These are phyloP conservation scores for Podila horticola DNA, from an alignment of 192 early-diverging fungal species.

Conservation along the genomic window DNA sequence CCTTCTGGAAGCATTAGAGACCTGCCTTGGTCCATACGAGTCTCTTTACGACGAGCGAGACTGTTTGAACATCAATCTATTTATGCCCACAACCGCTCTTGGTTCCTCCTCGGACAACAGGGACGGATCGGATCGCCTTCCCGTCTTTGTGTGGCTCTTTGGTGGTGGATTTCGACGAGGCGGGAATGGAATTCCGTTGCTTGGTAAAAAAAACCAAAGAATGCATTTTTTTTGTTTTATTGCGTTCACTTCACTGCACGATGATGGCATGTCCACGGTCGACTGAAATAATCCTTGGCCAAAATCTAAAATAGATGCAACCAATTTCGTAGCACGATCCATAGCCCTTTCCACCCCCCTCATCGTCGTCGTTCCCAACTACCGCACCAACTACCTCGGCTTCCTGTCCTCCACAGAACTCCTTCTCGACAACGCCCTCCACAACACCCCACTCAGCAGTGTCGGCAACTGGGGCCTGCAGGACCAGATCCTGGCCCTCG, in stretches of 20 bases:
- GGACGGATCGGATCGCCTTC: background rate
- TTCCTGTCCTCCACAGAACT: constrained; percentile 51
- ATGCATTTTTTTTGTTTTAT: no score
- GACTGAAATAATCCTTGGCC: no score
- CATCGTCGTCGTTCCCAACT: constrained; percentile 55
- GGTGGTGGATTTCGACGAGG: constrained; percentile 10
- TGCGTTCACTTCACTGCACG: no score
- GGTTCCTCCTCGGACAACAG: no score
- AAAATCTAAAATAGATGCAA: no score
- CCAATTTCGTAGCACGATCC: constrained; percentile 12
- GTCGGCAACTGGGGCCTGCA: constrained; percentile 55
- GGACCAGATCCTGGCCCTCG: constrained; percentile 60
- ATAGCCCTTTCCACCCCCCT: constrained; percentile 5
- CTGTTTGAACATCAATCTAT: constrained; percentile 21
- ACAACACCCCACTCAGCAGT: no score
- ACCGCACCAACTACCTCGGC: constrained; percentile 58
- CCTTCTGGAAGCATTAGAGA: background rate
- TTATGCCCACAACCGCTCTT: background rate
- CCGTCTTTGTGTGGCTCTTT: constrained; percentile 19
- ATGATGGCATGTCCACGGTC: no score
- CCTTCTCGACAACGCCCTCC: background rate
- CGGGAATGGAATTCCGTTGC: background rate
- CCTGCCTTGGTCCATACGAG: background rate
- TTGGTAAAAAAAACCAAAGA: constrained; percentile 3
- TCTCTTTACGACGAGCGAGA: constrained; percentile 2